Conservation (phyloP, 257 asterid species). For the Agastache rugosa region DNA sequence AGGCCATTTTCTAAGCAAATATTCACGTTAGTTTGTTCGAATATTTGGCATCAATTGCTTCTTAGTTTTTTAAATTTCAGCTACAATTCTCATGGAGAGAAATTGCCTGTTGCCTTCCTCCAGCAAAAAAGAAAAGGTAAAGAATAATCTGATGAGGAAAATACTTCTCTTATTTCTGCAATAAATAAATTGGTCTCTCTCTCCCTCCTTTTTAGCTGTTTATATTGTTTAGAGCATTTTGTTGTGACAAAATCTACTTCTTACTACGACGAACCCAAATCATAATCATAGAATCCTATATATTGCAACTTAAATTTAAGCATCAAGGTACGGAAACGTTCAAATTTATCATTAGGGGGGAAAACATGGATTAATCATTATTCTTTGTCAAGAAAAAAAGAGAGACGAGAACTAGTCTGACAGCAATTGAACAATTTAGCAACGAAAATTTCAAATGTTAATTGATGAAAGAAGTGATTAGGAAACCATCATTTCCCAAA, state of each 20-base stretch:
- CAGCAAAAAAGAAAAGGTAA: conserved; percentile 29
- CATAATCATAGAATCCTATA: neutral
- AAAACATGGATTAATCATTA: neutral
- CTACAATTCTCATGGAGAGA: conserved; percentile 21
- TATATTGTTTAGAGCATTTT: neutral
- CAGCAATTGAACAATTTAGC: too few species aligned
- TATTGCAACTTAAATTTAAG: conserved; percentile 6
- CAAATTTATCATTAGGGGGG: neutral
- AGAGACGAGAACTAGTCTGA: too few species aligned
- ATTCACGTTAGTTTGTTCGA: conserved; percentile 26
- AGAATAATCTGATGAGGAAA: conserved; percentile 26
- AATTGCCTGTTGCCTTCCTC: conserved; percentile 18
- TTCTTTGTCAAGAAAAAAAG: neutral
- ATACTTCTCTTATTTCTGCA: conserved; percentile 30
- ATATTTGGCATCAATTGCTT: conserved; percentile 35
- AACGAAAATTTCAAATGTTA: too few species aligned
- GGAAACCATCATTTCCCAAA: too few species aligned
- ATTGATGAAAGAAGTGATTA: too few species aligned
- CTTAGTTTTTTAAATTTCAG: conserved; percentile 26
- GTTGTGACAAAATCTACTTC: neutral
- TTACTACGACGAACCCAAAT: neutral
- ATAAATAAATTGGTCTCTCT: conserved; percentile 41
- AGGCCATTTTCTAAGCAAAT: conserved; percentile 39
- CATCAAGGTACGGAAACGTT: neutral
- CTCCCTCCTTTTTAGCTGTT: neutral